Evolutionary conservation across 2,329 filamentous ascomycete species (phyloP).

Genomic region (Akanthomyces lecanii): DNA sequence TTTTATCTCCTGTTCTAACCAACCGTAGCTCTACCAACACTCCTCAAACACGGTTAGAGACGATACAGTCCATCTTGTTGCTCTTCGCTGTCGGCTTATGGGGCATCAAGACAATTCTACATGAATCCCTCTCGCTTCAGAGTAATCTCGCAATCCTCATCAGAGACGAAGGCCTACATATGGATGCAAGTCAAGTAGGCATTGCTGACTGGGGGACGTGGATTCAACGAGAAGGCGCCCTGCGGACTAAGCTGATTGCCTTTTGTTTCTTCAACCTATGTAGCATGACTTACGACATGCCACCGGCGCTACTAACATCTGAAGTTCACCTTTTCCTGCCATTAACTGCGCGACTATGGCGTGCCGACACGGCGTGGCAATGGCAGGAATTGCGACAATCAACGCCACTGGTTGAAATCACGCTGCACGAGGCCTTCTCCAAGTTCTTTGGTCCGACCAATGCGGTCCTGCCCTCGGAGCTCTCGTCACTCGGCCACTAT

Average conservation of each 20-base stretch:
- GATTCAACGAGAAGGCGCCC: slow-evolving; percentile 53
- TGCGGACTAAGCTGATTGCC: slow-evolving; percentile 55
- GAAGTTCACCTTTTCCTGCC: slow-evolving; percentile 55
- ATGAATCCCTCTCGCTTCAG: slow-evolving; percentile 56
- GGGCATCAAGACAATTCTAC: slow-evolving; percentile 56
- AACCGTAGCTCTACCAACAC: slow-evolving; percentile 51
- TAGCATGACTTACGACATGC: slow-evolving; percentile 58
- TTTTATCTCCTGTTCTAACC: neutral
- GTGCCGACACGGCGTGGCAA: slow-evolving; percentile 53
- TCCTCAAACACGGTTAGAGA: slow-evolving; percentile 57
- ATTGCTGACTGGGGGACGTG: slow-evolving; percentile 55
- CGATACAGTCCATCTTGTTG: slow-evolving; percentile 59
- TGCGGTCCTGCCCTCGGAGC: slow-evolving; percentile 44
- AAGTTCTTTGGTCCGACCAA: slow-evolving; percentile 50
- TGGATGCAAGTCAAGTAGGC: slow-evolving; percentile 43
- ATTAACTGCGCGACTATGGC: slow-evolving; percentile 52
- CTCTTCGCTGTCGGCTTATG: slow-evolving; percentile 58
- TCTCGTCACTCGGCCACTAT: slow-evolving; percentile 64
- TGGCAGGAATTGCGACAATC: slow-evolving; percentile 56
- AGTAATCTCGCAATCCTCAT: slow-evolving; percentile 55
- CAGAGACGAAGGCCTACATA: slow-evolving; percentile 52
- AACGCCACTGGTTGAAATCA: slow-evolving; percentile 47
- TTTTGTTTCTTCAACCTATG: slow-evolving; percentile 62
- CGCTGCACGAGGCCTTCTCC: slow-evolving; percentile 54
- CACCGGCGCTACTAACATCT: slow-evolving; percentile 53